Conservation (phyloP, 2,329 filamentous ascomycete genomes). For the Penicillium sp. region DNA sequence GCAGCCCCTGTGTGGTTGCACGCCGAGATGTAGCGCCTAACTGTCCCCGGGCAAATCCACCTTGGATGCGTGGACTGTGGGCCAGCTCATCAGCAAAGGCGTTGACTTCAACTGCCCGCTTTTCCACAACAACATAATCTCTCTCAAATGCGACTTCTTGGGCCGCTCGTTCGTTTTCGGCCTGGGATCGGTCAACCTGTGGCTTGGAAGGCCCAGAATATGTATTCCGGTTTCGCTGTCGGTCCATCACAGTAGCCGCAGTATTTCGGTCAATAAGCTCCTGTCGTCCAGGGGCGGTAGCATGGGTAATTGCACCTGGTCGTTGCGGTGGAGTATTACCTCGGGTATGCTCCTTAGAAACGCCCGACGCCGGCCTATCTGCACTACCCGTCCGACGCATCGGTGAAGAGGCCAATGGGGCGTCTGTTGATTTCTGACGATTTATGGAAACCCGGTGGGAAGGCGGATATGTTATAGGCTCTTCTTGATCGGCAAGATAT, state of each 20-base stretch:
- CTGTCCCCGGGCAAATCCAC: constrained; percentile 52
- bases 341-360: constrained; percentile 27
- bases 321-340: constrained; percentile 31
- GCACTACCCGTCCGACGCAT: constrained; percentile 37
- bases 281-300: constrained; percentile 43
- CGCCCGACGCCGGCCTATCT: constrained; percentile 28
- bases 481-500: constrained; percentile 22
- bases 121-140: constrained; percentile 95
- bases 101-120: constrained; percentile 92
- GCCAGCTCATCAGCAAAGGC: constrained; percentile 94
- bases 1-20: constrained; percentile 73
- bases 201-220: constrained; percentile 48
- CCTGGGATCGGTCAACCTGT: constrained; percentile 33
- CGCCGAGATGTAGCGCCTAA: constrained; percentile 68
- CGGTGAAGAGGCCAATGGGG: constrained; percentile 27
- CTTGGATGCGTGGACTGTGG: constrained; percentile 69
- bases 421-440: constrained; percentile 29
- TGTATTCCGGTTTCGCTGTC: constrained; percentile 58
- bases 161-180: constrained; percentile 65
- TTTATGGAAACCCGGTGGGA: constrained; percentile 41
- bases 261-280: constrained; percentile 36
- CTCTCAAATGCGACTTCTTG: constrained; percentile 88
- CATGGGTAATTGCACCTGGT: constrained; percentile 34
- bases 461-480: constrained; percentile 18
- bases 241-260: constrained; percentile 54